Evolutionary conservation across 164 flowering plant genomes (phyloP), one percentile per base, ranked within the genome.

Genomic region (Vitis riparia): DNA sequence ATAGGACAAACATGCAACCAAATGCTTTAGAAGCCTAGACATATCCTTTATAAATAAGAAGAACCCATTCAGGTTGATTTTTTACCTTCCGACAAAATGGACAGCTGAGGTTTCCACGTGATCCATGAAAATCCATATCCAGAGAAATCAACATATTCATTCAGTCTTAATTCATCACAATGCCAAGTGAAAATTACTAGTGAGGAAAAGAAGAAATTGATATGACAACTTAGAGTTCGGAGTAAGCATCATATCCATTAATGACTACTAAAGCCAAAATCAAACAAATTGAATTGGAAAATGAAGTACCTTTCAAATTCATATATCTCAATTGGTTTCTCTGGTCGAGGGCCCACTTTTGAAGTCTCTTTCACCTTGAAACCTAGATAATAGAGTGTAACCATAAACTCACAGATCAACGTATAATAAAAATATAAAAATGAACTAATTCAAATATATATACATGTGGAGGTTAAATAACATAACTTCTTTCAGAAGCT

Each of bases 11-110:
- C 27, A 10, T 29, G 44, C 11, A 17, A 51, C 3, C 16, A 51
- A 60, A 16, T 62, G 44, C 67, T 44, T 12, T 52, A 27, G 12
- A 52, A 68, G 0, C 5, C 16, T n/a, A 56, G 15, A 49, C 48
- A 37, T 19, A 48, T 23, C 11, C 14, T 27, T 12, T 32, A 37
- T 1, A 55, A 63, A 73, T 15, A 16, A 37, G 15, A 59, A 55
- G 44, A 37, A 6, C 19, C n/a, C 3, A 11, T 55, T 50, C 14
- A 44, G 14, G 16, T 19, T 19, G n/a, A 72, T 19, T 3, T 19
- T 3, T 76, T 89, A 93, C 99, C 99, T 95, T 95, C 32, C 97
- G 85, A 76, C 99, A 95, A 65, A 95, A 95, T 29, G 98, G 98
- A 74, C 99, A 95, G 87, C 99, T 95, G 88, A 76, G 69, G 75